Conservation (phyloP, 2,329 filamentous ascomycete species). For the Fusarium nurragi region DNA sequence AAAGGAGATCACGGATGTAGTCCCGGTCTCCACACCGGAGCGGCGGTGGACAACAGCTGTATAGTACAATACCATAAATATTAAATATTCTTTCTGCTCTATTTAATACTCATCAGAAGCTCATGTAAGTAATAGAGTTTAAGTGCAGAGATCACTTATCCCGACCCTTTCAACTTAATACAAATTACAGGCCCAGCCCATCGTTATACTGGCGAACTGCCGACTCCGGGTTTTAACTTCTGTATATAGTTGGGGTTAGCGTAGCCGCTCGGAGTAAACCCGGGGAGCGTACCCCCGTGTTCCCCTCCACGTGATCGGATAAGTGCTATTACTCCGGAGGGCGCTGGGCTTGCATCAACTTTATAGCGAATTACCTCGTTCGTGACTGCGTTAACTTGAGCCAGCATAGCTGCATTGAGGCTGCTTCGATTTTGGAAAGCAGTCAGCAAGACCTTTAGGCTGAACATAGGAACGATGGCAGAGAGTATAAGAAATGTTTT, state of each 20-base stretch:
- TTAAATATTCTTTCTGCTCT: accelerated
- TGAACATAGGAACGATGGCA: no score
- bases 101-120: no score
- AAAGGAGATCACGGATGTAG: conserved; percentile 5
- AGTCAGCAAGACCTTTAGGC: no score
- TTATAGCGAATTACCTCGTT: no score
- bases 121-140: no score
- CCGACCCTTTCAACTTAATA: no score
- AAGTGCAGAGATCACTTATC: accelerated
- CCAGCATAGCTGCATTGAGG: no score
- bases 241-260: background rate
- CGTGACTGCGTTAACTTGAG: no score
- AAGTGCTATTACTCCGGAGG: conserved; percentile 1
- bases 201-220: background rate
- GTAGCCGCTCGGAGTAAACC: background rate
- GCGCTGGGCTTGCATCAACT: background rate
- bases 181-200: no score
- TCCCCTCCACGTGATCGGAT: conserved; percentile 25
- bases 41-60: background rate
- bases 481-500: no score
- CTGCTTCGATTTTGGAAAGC: no score
- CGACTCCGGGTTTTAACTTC: background rate
- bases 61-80: no score
- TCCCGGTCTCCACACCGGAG: conserved; percentile 15
- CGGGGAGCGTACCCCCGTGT: background rate